A percentile compares a stretch with the other conserved stretches of the same genome.
Conservation (phyloP, 352 stramenopile species). For the Pythium folliculosum region DNA sequence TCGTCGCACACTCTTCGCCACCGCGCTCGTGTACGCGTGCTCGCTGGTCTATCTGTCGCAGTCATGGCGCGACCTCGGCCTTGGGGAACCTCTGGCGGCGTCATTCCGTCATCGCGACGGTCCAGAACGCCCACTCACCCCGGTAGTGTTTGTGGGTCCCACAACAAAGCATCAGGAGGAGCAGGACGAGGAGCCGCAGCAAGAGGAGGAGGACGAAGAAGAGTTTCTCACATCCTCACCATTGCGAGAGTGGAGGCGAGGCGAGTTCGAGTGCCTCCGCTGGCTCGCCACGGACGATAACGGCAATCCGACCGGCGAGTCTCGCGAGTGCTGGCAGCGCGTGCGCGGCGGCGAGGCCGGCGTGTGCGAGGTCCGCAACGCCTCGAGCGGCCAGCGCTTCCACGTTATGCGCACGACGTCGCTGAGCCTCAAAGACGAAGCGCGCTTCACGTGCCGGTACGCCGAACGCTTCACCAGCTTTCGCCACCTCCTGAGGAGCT, state of each 20-base stretch:
- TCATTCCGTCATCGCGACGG: too few relatives aligned
- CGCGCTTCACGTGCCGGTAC: slow-evolving; percentile 70
- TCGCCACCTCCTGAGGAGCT: slow-evolving; percentile 38
- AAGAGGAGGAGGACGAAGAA: not conserved
- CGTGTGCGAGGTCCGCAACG: slow-evolving; percentile 67
- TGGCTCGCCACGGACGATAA: slow-evolving; percentile 67
- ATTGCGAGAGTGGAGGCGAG: not conserved
- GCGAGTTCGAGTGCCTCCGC: slow-evolving; percentile 63
- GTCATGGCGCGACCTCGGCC: not conserved
- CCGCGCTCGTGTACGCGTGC: slow-evolving; percentile 5
- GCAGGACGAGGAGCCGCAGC: too few relatives aligned
- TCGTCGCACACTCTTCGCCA: not conserved
- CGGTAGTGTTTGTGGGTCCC: too few relatives aligned
- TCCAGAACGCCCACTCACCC: too few relatives aligned
- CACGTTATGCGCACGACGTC: slow-evolving; percentile 67
- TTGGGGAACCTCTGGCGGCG: too few relatives aligned
- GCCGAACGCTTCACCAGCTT: slow-evolving; percentile 62
- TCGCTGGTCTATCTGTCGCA: slow-evolving; percentile 11
- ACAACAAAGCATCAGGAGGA: too few relatives aligned
- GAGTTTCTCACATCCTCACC: not conserved
- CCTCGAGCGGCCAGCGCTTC: slow-evolving; percentile 47
- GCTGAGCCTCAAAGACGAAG: slow-evolving; percentile 64
- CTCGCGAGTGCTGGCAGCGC: slow-evolving; percentile 64
- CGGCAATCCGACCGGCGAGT: slow-evolving; percentile 43
- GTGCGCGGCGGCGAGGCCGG: slow-evolving; percentile 53